A percentile compares a stretch with the other conserved stretches of the same genome.
Evolutionary conservation across 371 early-diverging fungal genomes (phyloP).

Genomic region (Mucor irregularis): DNA sequence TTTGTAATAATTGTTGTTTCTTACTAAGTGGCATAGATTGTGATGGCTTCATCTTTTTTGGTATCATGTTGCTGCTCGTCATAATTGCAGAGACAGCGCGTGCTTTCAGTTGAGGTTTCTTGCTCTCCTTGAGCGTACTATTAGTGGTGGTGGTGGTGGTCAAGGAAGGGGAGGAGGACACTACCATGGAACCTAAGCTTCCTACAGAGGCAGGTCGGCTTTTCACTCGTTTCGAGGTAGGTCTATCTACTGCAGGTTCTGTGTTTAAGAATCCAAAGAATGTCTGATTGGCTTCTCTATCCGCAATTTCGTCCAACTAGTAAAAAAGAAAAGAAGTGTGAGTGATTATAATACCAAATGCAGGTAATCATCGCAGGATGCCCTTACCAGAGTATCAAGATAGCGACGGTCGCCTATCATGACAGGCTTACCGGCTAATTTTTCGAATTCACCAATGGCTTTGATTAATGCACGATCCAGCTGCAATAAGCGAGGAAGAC

Average conservation of each 20-base stretch:
- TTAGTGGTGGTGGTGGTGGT: too few species aligned
- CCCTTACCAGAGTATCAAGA: conserved; percentile 46
- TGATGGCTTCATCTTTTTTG: conserved; percentile 16
- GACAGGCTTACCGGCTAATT: conserved; percentile 52
- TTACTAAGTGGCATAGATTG: conserved; percentile 26
- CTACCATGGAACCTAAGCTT: conserved; percentile 16
- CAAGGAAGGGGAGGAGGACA: too few species aligned
- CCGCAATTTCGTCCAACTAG: conserved; percentile 62
- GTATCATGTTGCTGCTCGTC: not conserved
- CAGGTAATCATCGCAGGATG: too few species aligned
- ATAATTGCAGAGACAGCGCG: conserved; percentile 16
- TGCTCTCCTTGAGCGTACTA: too few species aligned
- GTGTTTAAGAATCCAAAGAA: conserved; percentile 67
- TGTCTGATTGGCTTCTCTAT: conserved; percentile 69
- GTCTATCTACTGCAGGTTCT: conserved; percentile 19
- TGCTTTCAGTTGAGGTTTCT: conserved; percentile 13
- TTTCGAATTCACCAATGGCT: conserved; percentile 56
- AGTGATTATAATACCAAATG: not conserved
- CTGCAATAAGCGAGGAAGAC: conserved; percentile 78
- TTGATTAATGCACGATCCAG: conserved; percentile 69
- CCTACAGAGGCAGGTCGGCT: conserved; percentile 20
- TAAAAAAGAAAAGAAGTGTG: not conserved
- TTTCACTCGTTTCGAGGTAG: conserved; percentile 4
- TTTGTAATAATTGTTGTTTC: conserved; percentile 7
- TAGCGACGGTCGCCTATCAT: conserved; percentile 56